Evolutionary conservation across 352 stramenopile genomes (phyloP).

Genomic region (Pythium brachiatum): DNA sequence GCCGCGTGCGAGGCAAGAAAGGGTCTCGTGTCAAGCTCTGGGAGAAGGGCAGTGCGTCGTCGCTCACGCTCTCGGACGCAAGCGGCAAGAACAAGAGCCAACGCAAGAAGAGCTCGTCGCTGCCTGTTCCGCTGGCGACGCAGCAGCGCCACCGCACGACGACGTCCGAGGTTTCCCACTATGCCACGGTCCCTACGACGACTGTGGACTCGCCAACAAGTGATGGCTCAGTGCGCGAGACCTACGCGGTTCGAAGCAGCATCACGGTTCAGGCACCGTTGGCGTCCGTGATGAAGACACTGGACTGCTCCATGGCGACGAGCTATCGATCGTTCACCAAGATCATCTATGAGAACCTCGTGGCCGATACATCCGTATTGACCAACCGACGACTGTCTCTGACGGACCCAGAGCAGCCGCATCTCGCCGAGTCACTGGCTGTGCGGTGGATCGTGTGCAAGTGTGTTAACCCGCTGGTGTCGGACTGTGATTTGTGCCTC

Average conservation of each 20-base stretch:
- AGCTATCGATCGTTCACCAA: slow-evolving; percentile 69
- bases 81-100: neutral
- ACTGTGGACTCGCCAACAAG: neutral
- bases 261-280: slow-evolving; percentile 53
- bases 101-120: slow-evolving; percentile 4
- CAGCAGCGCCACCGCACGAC: slow-evolving; percentile 3
- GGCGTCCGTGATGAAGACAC: slow-evolving; percentile 50
- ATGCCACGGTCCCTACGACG: neutral
- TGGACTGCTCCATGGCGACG: slow-evolving; percentile 55
- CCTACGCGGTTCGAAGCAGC: slow-evolving; percentile 58
- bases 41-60: slow-evolving; percentile 42
- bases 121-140: neutral
- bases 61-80: slow-evolving; percentile 8
- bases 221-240: slow-evolving; percentile 4
- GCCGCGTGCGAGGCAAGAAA: slow-evolving; percentile 31
- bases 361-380: slow-evolving; percentile 75
- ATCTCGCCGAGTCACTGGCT: slow-evolving; percentile 43
- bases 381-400: slow-evolving; percentile 41
- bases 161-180: neutral
- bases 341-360: slow-evolving; percentile 69
- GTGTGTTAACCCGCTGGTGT: slow-evolving; percentile 59
- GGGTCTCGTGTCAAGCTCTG: slow-evolving; percentile 39
- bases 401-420: neutral
- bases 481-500: slow-evolving; percentile 71
- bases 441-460: slow-evolving; percentile 73